phyloP scores from a whole-genome alignment of 805 yeast species.

The Soucietia sequanensis region DNA sequence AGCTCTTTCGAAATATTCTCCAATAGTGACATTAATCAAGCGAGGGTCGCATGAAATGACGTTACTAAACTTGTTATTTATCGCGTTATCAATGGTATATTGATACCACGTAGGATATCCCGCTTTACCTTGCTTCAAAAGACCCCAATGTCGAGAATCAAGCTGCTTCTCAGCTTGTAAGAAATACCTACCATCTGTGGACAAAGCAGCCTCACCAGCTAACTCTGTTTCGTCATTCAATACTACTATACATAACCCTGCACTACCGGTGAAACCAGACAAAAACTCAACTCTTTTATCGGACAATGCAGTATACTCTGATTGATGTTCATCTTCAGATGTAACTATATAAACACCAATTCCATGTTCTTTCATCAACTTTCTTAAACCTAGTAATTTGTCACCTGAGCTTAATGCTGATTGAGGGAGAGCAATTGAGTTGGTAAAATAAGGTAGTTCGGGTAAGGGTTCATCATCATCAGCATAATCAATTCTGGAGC shows the following conservation, averaged over 20 bases:
- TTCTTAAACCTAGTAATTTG: slow-evolving; percentile 60
- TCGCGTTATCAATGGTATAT: slow-evolving; percentile 58
- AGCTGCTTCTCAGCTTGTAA: slow-evolving; percentile 85
- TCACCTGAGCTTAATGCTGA: slow-evolving; percentile 47
- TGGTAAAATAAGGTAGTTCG: slow-evolving; percentile 28
- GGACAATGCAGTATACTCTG: slow-evolving; percentile 79
- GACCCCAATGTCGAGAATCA: slow-evolving; percentile 66
- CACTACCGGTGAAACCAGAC: slow-evolving; percentile 88
- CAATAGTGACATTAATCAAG: slow-evolving; percentile 54
- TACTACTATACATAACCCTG: slow-evolving; percentile 88
- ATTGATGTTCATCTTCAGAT: slow-evolving; percentile 91
- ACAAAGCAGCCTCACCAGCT: slow-evolving; percentile 69
- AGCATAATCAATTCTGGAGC: slow-evolving; percentile 12
- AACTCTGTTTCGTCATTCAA: slow-evolving; percentile 40
- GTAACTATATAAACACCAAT: slow-evolving; percentile 76
- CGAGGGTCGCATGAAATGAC: slow-evolving; percentile 84
- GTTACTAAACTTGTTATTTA: slow-evolving; percentile 47
- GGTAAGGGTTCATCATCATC: slow-evolving; percentile 21
- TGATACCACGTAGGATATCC: slow-evolving; percentile 77
- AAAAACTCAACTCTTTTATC: slow-evolving; percentile 84
- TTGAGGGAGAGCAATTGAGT: slow-evolving; percentile 4
- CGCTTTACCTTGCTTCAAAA: slow-evolving; percentile 77
- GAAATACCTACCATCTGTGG: slow-evolving; percentile 95
- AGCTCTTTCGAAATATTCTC: slow-evolving; percentile 36
- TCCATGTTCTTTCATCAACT: slow-evolving; percentile 58